phyloP scores from a whole-genome alignment of 139 green algal species.

The Auxenochlorella pyrenoidosa region DNA sequence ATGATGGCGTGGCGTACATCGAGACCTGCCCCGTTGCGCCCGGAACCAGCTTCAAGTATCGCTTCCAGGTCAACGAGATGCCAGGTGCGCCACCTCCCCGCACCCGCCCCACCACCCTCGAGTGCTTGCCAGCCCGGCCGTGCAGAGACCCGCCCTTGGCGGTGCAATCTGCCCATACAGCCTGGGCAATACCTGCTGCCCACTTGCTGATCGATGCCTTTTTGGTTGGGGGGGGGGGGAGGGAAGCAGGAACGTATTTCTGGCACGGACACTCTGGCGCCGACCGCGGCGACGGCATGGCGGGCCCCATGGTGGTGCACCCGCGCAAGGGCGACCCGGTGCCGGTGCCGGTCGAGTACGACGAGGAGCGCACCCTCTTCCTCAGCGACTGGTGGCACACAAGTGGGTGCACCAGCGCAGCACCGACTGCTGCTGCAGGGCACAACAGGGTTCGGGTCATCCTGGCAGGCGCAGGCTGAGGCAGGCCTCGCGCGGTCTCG shows the following conservation, averaged over 20 bases:
- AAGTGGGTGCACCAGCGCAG: not conserved
- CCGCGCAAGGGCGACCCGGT: not conserved
- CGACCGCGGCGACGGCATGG: conserved; percentile 63
- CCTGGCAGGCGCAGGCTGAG: too few species aligned
- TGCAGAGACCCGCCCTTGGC: too few species aligned
- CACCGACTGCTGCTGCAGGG: not conserved
- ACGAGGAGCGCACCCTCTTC: conserved; percentile 53
- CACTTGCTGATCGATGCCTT: too few species aligned
- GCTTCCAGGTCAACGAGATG: conserved; percentile 54
- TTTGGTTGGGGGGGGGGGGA: too few species aligned
- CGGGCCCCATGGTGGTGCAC: conserved; percentile 65
- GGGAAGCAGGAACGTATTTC: conserved; percentile 56
- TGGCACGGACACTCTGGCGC: conserved; percentile 66
- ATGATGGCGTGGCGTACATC: conserved; percentile 50
- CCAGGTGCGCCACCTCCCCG: conserved; percentile 28
- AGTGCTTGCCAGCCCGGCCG: too few species aligned
- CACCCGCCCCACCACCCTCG: too few species aligned
- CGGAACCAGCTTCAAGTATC: conserved; percentile 43
- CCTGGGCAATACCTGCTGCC: too few species aligned
- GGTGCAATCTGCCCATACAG: too few species aligned
- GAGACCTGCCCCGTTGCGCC: conserved; percentile 49
- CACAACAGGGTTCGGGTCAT: too few species aligned
- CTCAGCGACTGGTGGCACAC: conserved; percentile 60
- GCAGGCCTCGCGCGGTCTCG: too few species aligned
- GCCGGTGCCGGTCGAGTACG: conserved; percentile 37